Percentiles rank a stretch among this genome's conserved stretches.
Evolutionary conservation across 352 stramenopile species (phyloP).

Genomic region (Albugo laibachii): DNA sequence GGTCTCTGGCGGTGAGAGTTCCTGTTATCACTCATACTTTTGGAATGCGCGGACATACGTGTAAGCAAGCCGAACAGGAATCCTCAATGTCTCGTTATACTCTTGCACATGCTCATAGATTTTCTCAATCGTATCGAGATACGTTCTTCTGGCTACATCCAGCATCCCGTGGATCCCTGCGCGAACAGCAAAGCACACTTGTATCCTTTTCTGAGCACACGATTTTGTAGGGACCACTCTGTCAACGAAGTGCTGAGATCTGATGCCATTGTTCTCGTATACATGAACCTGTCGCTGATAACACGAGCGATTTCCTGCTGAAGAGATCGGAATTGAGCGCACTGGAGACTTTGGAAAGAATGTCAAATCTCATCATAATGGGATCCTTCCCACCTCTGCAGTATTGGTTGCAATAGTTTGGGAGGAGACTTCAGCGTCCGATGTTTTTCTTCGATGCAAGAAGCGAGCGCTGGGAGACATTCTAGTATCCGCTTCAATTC

Average conservation of each 20-base stretch:
- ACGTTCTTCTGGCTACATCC: slow-evolving; percentile 56
- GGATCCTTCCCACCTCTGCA: background rate
- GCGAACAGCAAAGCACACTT: slow-evolving; percentile 67
- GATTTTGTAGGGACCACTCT: slow-evolving; percentile 30
- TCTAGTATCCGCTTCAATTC: slow-evolving; percentile 70
- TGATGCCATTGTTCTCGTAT: background rate
- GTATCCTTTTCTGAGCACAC: slow-evolving; percentile 56
- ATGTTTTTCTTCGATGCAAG: slow-evolving; percentile 20
- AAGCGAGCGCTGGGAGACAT: slow-evolving; percentile 26
- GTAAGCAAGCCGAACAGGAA: slow-evolving; percentile 54
- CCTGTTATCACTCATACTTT: background rate
- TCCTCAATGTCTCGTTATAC: slow-evolving; percentile 48
- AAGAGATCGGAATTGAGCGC: slow-evolving; percentile 13
- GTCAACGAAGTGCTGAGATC: background rate
- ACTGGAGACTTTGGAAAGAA: too few species aligned
- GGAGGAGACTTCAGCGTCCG: background rate
- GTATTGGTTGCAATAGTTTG: background rate
- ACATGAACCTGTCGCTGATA: background rate
- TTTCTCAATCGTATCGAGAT: slow-evolving; percentile 65
- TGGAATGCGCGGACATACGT: slow-evolving; percentile 20
- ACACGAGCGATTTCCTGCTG: slow-evolving; percentile 22
- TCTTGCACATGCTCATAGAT: slow-evolving; percentile 54
- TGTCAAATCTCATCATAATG: background rate
- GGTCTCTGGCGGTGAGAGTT: slow-evolving; percentile 10
- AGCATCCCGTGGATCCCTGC: slow-evolving; percentile 73